Evolutionary conservation across 1,284 basidiomycete genomes (phyloP).

Genomic region (Ceratobasidium papillatum): DNA sequence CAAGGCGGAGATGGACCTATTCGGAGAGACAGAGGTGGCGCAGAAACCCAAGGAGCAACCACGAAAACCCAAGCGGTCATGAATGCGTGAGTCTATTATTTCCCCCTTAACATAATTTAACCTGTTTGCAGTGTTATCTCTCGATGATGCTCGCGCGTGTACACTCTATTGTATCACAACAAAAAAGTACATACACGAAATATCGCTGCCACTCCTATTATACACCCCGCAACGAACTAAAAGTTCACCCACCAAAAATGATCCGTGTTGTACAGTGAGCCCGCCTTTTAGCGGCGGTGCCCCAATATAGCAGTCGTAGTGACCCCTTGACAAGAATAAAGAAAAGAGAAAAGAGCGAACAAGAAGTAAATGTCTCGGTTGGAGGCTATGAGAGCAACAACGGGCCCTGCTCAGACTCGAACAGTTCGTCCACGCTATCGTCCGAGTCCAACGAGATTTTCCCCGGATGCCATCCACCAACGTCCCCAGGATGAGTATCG

Average conservation of each 20-base stretch:
- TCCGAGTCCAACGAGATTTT: background rate
- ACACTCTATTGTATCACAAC: constrained; percentile 35
- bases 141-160: background rate
- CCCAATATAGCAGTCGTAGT: constrained; percentile 17
- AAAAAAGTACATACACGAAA: constrained; percentile 36
- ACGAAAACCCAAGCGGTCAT: too few species aligned
- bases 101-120: background rate
- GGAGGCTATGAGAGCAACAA: constrained; percentile 20
- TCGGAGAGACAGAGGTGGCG: background rate
- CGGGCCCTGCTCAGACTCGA: constrained; percentile 30
- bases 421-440: constrained; percentile 29
- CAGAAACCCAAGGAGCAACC: background rate
- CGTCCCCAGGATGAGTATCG: background rate
- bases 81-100: background rate
- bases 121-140: background rate
- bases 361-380: background rate
- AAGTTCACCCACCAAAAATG: constrained; percentile 5
- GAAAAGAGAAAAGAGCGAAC: background rate
- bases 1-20: constrained; percentile 25
- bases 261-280: constrained; percentile 27
- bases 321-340: constrained; percentile 13
- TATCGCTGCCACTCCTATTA: background rate
- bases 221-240: background rate
- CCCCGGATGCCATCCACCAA: background rate
- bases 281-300: constrained; percentile 2